These are phyloP conservation scores for Dictyostelium firmibasis DNA, from an alignment of 78 protist species.

Conservation along the genomic window DNA sequence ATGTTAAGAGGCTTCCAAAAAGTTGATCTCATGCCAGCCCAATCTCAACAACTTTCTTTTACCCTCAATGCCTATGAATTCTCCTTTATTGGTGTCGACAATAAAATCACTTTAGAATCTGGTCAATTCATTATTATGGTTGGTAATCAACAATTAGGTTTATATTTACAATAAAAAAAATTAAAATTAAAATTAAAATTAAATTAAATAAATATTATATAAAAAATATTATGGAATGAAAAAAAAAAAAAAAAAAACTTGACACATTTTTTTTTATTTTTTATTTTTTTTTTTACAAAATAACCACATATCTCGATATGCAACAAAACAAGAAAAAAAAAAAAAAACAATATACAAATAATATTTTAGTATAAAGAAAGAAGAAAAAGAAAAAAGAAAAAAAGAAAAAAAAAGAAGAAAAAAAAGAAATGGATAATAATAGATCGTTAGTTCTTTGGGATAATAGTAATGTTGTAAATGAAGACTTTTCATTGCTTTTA, in stretches of 20 bases:
- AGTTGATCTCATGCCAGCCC: slow-evolving; percentile 36
- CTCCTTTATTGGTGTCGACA: slow-evolving; percentile 49
- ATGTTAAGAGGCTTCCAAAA: slow-evolving; percentile 56
- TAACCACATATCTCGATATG: too few relatives aligned
- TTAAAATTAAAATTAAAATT: too few relatives aligned
- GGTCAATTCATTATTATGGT: slow-evolving; percentile 32
- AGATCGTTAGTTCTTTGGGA: background rate
- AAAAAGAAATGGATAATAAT: background rate
- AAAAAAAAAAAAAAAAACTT: too few relatives aligned
- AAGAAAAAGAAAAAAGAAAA: too few relatives aligned
- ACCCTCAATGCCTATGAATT: slow-evolving; percentile 24
- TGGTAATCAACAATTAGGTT: slow-evolving; percentile 30
- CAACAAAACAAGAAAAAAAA: too few relatives aligned
- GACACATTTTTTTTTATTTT: too few relatives aligned
- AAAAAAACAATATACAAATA: too few relatives aligned
- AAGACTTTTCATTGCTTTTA: background rate
- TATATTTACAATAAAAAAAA: slow-evolving; percentile 28
- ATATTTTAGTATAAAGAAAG: too few relatives aligned
- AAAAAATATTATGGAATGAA: too few relatives aligned
- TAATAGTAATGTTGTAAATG: background rate
- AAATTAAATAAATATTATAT: too few relatives aligned
- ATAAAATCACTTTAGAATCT: slow-evolving; percentile 34
- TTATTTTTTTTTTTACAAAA: too few relatives aligned
- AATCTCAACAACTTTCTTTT: slow-evolving; percentile 8
- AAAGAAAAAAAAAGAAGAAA: too few relatives aligned